Evolutionary conservation across 148 eudicot genomes (phyloP).

Genomic region (Fagopyrum esculentum): DNA sequence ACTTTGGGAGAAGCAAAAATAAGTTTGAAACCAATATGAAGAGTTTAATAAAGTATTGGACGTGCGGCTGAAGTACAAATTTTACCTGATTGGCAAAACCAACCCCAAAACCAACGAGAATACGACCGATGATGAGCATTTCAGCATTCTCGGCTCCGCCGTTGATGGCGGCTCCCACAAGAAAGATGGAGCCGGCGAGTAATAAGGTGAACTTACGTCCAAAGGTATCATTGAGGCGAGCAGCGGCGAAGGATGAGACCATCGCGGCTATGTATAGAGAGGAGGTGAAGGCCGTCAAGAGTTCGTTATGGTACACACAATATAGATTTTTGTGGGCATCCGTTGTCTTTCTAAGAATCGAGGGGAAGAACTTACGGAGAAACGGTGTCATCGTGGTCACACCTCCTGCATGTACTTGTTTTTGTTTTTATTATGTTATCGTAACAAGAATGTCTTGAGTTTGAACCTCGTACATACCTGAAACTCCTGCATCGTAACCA

Average conservation of each 20-base stretch:
- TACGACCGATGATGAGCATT: constrained; percentile 19
- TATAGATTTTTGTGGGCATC: constrained; percentile 11
- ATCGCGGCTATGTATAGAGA: constrained; percentile 15
- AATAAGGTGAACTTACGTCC: constrained; percentile 19
- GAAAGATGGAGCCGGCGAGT: constrained; percentile 15
- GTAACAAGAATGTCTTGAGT: neutral
- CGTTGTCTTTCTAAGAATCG: neutral
- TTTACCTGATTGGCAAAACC: constrained; percentile 20
- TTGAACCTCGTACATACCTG: neutral
- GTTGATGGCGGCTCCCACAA: constrained; percentile 13
- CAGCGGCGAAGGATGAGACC: constrained; percentile 3
- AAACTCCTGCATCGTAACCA: constrained; percentile 13
- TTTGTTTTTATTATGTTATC: neutral
- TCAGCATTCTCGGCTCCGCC: constrained; percentile 10
- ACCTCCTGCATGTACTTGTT: constrained; percentile 2
- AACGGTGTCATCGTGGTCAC: constrained; percentile 20
- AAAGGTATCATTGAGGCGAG: constrained; percentile 9
- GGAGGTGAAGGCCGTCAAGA: constrained; percentile 20
- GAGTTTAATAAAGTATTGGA: neutral
- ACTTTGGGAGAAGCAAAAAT: no score
- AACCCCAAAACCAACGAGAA: constrained; percentile 17
- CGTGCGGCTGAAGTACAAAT: neutral
- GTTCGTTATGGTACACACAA: constrained; percentile 15
- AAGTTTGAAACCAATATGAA: neutral
- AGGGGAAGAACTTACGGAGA: constrained; percentile 18